phyloP scores from a whole-genome alignment of 75 land plant species.

The Selaginella tamariscina region DNA sequence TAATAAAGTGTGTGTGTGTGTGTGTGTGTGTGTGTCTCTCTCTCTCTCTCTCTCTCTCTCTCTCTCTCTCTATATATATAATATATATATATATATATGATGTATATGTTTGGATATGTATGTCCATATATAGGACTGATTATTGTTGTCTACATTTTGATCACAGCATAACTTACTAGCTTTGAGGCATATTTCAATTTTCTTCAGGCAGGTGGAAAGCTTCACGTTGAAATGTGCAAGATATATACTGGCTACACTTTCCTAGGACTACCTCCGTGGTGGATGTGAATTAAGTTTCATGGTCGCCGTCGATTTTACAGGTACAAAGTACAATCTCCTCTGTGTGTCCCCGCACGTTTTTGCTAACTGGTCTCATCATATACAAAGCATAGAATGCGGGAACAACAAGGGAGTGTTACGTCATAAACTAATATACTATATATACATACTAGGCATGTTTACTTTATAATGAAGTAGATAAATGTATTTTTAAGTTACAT shows the following conservation, averaged over 20 bases:
- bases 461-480: too few species aligned
- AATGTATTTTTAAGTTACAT: neutral
- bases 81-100: neutral
- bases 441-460: too few species aligned
- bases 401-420: too few species aligned
- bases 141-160: too few species aligned
- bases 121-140: too few species aligned
- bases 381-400: too few species aligned
- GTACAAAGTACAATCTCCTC: conserved; percentile 20
- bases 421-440: too few species aligned
- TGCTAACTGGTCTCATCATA: too few species aligned
- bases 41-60: neutral
- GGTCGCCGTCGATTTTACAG: conserved; percentile 93
- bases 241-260: conserved; percentile 35
- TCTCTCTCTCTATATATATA: too few species aligned
- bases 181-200: conserved; percentile 1
- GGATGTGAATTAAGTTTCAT: conserved; percentile 80
- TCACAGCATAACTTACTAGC: neutral
- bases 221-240: conserved; percentile 46
- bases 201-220: conserved; percentile 41
- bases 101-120: neutral
- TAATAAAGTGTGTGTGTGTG: neutral
- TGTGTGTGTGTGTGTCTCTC: neutral
- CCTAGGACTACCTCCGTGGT: conserved; percentile 61
- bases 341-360: neutral